These are phyloP conservation scores for Rasamsonia emersonii DNA, from an alignment of 2,329 filamentous ascomycete genomes.

Conservation along the genomic window DNA sequence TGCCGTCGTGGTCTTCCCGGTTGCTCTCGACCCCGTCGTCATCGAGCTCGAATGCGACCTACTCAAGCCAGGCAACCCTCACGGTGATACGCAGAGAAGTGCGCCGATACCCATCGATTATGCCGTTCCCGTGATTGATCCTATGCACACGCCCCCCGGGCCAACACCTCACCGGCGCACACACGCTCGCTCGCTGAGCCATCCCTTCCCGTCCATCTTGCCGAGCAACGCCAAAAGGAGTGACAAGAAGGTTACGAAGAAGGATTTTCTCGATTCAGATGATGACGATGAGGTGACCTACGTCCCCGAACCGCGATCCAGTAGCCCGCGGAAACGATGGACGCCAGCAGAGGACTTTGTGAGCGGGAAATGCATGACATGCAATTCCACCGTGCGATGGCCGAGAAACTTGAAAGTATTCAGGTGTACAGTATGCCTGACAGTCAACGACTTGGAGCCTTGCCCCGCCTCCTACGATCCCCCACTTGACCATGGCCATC, in stretches of 20 bases:
- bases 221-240: constrained; percentile 42
- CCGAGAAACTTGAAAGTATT: constrained; percentile 65
- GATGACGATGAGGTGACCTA: constrained; percentile 29
- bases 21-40: constrained; percentile 20
- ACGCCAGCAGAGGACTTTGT: constrained; percentile 51
- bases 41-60: constrained; percentile 12
- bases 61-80: constrained; percentile 3
- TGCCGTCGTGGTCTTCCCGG: constrained; percentile 28
- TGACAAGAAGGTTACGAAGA: constrained; percentile 43
- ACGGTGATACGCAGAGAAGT: constrained; percentile 10
- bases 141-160: constrained; percentile 12
- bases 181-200: constrained; percentile 65
- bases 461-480: constrained; percentile 17
- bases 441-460: constrained; percentile 68
- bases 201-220: constrained; percentile 69
- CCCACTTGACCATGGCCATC: constrained; percentile 9
- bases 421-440: constrained; percentile 74
- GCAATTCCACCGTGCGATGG: constrained; percentile 72
- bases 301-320: constrained; percentile 24
- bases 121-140: constrained; percentile 17
- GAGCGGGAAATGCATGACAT: constrained; percentile 76
- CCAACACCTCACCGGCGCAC: constrained; percentile 20
- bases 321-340: constrained; percentile 32
- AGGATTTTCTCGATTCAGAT: constrained; percentile 37
- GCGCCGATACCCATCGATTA: constrained; percentile 15